Conservation (phyloP, 306 rosid genomes). For the Hippophae rhamnoides region DNA sequence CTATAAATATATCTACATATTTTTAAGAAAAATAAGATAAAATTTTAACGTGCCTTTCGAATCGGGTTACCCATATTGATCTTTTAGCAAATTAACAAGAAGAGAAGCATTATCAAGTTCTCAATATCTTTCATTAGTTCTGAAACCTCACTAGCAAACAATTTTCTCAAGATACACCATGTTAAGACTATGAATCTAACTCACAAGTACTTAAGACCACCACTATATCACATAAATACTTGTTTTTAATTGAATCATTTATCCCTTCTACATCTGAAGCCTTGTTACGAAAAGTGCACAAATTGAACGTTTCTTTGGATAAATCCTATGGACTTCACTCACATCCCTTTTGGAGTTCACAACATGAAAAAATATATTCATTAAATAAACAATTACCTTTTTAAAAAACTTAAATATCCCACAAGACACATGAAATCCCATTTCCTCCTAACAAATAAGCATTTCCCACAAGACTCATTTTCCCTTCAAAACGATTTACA, state of each 20-base stretch:
- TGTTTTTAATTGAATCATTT: slow-evolving; percentile 21
- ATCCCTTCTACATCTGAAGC: slow-evolving; percentile 34
- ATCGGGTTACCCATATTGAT: no score
- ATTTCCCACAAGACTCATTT: slow-evolving; percentile 67
- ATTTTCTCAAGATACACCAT: slow-evolving; percentile 84
- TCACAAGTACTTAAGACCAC: slow-evolving; percentile 65
- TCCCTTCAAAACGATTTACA: slow-evolving; percentile 56
- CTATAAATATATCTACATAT: no score
- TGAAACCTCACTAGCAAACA: slow-evolving; percentile 38
- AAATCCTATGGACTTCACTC: slow-evolving; percentile 52
- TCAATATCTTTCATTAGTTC: slow-evolving; percentile 35
- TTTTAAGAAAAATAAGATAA: no score
- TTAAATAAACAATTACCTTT: slow-evolving; percentile 39
- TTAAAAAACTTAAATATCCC: slow-evolving; percentile 60
- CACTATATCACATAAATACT: slow-evolving; percentile 46
- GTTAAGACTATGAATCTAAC: slow-evolving; percentile 47
- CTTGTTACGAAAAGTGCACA: slow-evolving; percentile 62
- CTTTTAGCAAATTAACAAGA: slow-evolving; percentile 44
- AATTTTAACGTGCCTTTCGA: no score
- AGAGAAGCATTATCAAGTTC: slow-evolving; percentile 56
- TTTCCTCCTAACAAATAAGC: slow-evolving; percentile 35
- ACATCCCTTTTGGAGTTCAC: slow-evolving; percentile 62
- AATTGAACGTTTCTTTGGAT: slow-evolving; percentile 83
- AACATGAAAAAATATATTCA: slow-evolving; percentile 68
- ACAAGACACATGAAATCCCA: slow-evolving; percentile 56